A percentile compares a stretch with the other conserved stretches of the same genome.
Evolutionary conservation across 169 alveolate genomes (phyloP).

Genomic region (Plasmodium malariae): DNA sequence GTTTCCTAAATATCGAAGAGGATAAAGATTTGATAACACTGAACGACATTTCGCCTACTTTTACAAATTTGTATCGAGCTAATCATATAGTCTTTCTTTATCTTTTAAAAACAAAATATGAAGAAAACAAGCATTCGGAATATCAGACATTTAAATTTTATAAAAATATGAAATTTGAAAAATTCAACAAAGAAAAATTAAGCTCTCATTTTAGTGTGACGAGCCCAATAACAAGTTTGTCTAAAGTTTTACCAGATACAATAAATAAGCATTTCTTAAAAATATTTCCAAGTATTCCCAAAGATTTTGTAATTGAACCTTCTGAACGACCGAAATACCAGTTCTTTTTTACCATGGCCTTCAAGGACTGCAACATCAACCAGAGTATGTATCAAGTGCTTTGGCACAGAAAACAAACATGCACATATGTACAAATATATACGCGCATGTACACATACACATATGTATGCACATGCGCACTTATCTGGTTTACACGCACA

Average conservation of each 20-base stretch:
- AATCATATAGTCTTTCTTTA: conserved; percentile 37
- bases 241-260: neutral
- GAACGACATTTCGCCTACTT: conserved; percentile 22
- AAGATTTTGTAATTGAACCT: neutral
- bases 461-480: neutral
- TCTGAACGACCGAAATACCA: neutral
- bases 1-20: conserved; percentile 28
- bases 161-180: neutral
- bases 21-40: conserved; percentile 19
- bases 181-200: neutral
- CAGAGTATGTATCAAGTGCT: too few species aligned
- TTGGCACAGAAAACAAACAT: neutral
- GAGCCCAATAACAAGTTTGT: neutral
- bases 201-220: neutral
- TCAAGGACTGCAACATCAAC: conserved; percentile 60
- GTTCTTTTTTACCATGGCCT: conserved; percentile 22
- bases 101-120: conserved; percentile 24
- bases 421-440: neutral
- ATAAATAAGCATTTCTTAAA: neutral
- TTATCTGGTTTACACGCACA: too few species aligned
- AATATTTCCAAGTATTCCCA: neutral
- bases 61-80: conserved; percentile 39
- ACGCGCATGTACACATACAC: neutral
- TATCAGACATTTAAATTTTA: conserved; percentile 5
- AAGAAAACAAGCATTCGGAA: conserved; percentile 6